Evolutionary conservation across 495 filamentous ascomycete genomes (phyloP).

Genomic region (Penicillium crystallinum): DNA sequence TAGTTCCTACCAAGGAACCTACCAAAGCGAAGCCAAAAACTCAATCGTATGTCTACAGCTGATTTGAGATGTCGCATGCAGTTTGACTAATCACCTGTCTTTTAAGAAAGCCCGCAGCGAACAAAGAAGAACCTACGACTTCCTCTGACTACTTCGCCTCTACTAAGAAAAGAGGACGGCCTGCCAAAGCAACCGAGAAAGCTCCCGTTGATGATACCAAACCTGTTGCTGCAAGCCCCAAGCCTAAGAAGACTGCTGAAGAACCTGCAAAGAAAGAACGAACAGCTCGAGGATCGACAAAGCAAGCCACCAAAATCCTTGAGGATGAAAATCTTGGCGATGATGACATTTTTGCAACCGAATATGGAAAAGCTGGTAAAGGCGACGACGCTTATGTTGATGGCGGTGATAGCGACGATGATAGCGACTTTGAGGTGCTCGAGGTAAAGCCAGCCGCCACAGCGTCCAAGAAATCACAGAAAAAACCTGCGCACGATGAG

Average conservation of each 20-base stretch:
- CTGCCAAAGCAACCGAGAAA: slow-evolving; percentile 26
- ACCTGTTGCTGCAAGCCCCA: slow-evolving; percentile 20
- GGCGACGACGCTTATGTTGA: slow-evolving; percentile 67
- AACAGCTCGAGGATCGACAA: slow-evolving; percentile 24
- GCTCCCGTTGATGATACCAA: slow-evolving; percentile 20
- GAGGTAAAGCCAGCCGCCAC: slow-evolving; percentile 33
- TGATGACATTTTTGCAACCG: slow-evolving; percentile 69
- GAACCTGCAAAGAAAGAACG: slow-evolving; percentile 24
- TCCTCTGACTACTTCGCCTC: slow-evolving; percentile 59
- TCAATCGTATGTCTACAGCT: slow-evolving; percentile 30
- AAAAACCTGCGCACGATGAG: slow-evolving; percentile 38
- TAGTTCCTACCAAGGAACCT: slow-evolving; percentile 25
- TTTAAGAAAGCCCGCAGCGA: slow-evolving; percentile 40
- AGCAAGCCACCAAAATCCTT: slow-evolving; percentile 33
- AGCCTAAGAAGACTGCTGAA: slow-evolving; percentile 22
- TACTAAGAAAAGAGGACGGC: slow-evolving; percentile 45
- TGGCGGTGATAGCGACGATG: slow-evolving; percentile 57
- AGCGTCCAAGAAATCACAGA: slow-evolving; percentile 28
- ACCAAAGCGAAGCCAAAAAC: slow-evolving; percentile 42
- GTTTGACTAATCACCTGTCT: slow-evolving; percentile 1
- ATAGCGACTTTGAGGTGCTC: slow-evolving; percentile 38
- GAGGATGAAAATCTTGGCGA: slow-evolving; percentile 61
- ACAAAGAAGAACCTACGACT: slow-evolving; percentile 49
- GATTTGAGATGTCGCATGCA: not conserved
- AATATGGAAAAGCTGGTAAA: slow-evolving; percentile 54